Conservation (phyloP, 306 rosid genomes). For the Quercus agrifolia region DNA sequence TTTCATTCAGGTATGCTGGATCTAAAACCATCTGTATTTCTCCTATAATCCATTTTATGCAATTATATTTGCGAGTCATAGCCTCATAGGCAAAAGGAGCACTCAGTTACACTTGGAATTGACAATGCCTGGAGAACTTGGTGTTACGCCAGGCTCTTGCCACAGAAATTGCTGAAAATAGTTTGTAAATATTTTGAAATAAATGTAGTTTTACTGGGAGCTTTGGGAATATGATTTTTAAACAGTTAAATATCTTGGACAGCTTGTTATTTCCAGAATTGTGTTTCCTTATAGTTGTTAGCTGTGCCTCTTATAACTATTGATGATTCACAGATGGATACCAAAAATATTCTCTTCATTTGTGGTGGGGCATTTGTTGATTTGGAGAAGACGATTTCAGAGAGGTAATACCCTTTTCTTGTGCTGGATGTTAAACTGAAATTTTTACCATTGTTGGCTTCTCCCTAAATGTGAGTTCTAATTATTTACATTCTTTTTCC, state of each 20-base stretch:
- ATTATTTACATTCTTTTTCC: conserved; percentile 7
- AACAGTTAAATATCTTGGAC: not conserved
- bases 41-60: not conserved
- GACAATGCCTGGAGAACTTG: not conserved
- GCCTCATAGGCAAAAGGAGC: not conserved
- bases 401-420: conserved; percentile 40
- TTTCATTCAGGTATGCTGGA: conserved; percentile 42
- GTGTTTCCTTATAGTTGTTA: conserved; percentile 5
- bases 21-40: conserved; percentile 2
- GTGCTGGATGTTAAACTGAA: not conserved
- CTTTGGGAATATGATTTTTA: not conserved
- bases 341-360: conserved; percentile 63
- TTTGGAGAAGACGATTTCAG: conserved; percentile 72
- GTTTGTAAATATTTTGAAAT: not conserved
- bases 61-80: not conserved
- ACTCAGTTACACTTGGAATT: not conserved
- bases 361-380: conserved; percentile 77
- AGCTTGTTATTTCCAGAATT: conserved; percentile 1
- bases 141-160: not conserved
- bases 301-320: conserved; percentile 7
- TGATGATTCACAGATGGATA: conserved; percentile 48
- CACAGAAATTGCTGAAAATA: not conserved
- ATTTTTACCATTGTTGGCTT: not conserved
- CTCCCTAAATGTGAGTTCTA: not conserved
- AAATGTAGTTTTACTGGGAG: not conserved